Base-by-base conservation (phyloP, 768 basidiomycete species). In the Boletus reticulatus region DNA sequence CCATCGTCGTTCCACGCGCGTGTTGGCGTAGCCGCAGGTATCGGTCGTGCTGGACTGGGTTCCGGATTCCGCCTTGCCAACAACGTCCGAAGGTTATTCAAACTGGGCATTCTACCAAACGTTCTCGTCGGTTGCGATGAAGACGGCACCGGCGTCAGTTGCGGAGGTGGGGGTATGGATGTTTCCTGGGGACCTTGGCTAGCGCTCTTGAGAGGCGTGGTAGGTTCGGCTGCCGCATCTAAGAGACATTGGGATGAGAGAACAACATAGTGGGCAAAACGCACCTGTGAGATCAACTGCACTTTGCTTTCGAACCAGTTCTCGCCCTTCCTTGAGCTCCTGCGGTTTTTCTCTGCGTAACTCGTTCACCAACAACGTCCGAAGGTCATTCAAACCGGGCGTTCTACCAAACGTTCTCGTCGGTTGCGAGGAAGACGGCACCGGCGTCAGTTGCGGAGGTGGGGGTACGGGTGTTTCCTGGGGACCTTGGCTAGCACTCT, bases 331-430 rank as follows among this genome's bases (percentile, higher is more conserved):
- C 22, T 29, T 31, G 6, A n/a, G 4, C 3, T 44, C 44, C 17
- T 58, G 44, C 2, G 58, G 17, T 10, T 31, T 49, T n/a, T 44
- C 38, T 24, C 44, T 54, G 11, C 68, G 61, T 17, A 67, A 36
- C 5, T 47, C 48, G 24, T 71, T 70, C 24, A 69, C 52, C 24
- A 57, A 17, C 57, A 68, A 44, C 14, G 49, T 16, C 34, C 67
- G 56, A 19, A 68, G 6, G 2, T 48, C 52, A 6, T 59, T 48
- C 48, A 67, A 47, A 38, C 67, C 66, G 31, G 60, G 55, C 12
- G 52, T 48, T n/a, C 19, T 53, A 11, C 37, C 55, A 13, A 58
- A 3, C 37, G 7, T 3, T 19, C 31, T 31, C 16, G 45, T 38
- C 12, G n/a, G 13, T 16, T 37, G 48, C n/a, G 41, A 24, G 2